phyloP scores from a whole-genome alignment of 306 rosid species.

The Geum urbanum region DNA sequence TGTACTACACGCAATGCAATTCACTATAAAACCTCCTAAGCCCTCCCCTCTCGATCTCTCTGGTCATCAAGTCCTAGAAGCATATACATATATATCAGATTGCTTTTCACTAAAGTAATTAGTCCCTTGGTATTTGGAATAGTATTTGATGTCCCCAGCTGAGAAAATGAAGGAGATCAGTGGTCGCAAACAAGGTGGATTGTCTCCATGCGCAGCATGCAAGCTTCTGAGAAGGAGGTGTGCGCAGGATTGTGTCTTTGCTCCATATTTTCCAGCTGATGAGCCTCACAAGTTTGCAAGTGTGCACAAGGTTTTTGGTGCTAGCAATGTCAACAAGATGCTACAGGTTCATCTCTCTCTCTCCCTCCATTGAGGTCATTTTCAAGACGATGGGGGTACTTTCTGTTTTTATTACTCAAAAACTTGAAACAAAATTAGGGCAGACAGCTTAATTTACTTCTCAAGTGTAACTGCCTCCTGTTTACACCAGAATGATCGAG shows the following conservation, averaged over 20 bases:
- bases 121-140: not conserved
- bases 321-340: slow-evolving; percentile 73
- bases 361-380: not conserved
- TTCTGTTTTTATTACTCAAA: not conserved
- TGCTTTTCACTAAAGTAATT: not conserved
- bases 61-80: not conserved
- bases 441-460: not conserved
- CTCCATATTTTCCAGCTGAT: slow-evolving; percentile 96
- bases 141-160: not conserved
- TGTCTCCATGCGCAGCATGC: slow-evolving; percentile 95
- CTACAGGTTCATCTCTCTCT: not conserved
- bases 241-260: slow-evolving; percentile 77
- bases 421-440: not conserved
- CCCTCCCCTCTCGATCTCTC: slow-evolving; percentile 26
- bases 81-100: not conserved
- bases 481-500: not conserved
- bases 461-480: not conserved
- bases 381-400: not conserved
- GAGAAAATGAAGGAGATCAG: slow-evolving; percentile 53
- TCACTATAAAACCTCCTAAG: slow-evolving; percentile 47
- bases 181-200: slow-evolving; percentile 73
- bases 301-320: slow-evolving; percentile 94
- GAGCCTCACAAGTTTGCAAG: slow-evolving; percentile 90
- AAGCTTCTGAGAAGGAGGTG: slow-evolving; percentile 90
- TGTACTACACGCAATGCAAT: not conserved